Evolutionary conservation across 2,329 filamentous ascomycete genomes (phyloP).

Genomic region (Amphichorda felina): DNA sequence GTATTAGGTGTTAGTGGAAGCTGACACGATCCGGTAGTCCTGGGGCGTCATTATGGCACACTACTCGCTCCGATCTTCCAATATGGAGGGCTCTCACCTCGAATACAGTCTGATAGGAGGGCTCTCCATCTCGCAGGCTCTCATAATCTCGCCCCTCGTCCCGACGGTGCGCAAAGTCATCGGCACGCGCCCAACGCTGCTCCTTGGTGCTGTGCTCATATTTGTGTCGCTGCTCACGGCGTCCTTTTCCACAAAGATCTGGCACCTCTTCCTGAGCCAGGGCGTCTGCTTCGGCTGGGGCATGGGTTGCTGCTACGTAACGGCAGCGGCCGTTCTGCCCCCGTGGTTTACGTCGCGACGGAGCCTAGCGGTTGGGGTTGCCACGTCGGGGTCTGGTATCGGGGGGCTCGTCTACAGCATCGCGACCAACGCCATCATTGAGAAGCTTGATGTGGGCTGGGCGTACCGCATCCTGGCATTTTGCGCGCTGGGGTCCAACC

Average conservation of each 20-base stretch:
- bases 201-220: conserved; percentile 40
- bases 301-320: conserved; percentile 48
- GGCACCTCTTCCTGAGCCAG: conserved; percentile 49
- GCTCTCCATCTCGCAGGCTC: conserved; percentile 33
- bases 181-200: conserved; percentile 24
- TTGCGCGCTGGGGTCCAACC: conserved; percentile 39
- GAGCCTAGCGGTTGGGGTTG: conserved; percentile 45
- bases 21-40: conserved; percentile 13
- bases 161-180: conserved; percentile 13
- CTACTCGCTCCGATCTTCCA: conserved; percentile 38
- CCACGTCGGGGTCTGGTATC: conserved; percentile 37
- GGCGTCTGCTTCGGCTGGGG: conserved; percentile 49
- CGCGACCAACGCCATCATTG: conserved; percentile 33
- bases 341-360: conserved; percentile 49
- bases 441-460: conserved; percentile 38
- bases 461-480: conserved; percentile 38
- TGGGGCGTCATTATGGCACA: conserved; percentile 45
- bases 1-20: neutral
- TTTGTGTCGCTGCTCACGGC: conserved; percentile 38
- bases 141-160: conserved; percentile 27
- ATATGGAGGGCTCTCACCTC: conserved; percentile 36
- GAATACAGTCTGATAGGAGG: conserved; percentile 50
- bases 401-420: conserved; percentile 13
- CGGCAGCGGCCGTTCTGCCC: conserved; percentile 39
- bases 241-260: conserved; percentile 37